Conservation (phyloP, 2,329 filamentous ascomycete genomes). For the Colletotrichum lentis region DNA sequence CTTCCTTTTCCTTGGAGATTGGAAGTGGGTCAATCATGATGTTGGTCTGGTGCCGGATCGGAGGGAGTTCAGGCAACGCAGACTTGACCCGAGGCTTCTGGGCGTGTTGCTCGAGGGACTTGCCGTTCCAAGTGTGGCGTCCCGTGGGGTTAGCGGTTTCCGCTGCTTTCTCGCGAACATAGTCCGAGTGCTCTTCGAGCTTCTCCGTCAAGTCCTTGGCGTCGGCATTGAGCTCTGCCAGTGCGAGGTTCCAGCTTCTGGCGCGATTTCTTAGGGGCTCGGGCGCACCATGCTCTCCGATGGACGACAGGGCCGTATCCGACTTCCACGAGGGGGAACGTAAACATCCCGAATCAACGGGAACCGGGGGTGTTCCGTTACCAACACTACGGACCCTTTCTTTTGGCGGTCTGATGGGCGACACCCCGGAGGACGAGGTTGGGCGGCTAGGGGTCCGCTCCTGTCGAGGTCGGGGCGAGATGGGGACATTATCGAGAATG, state of each 20-base stretch:
- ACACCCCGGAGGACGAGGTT: slow-evolving; percentile 53
- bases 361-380: slow-evolving; percentile 70
- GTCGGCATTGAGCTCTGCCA: slow-evolving; percentile 74
- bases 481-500: slow-evolving; percentile 81
- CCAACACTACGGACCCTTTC: slow-evolving; percentile 64
- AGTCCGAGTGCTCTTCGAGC: slow-evolving; percentile 77
- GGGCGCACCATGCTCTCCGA: slow-evolving; percentile 43
- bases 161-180: slow-evolving; percentile 40
- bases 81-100: slow-evolving; percentile 67
- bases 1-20: slow-evolving; percentile 86
- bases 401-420: slow-evolving; percentile 60
- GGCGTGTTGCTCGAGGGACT: slow-evolving; percentile 40
- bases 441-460: slow-evolving; percentile 64
- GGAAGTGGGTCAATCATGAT: slow-evolving; percentile 87
- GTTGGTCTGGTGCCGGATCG: slow-evolving; percentile 71
- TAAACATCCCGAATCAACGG: slow-evolving; percentile 66
- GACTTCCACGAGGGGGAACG: slow-evolving; percentile 65
- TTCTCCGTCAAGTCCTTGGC: slow-evolving; percentile 79
- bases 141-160: slow-evolving; percentile 39
- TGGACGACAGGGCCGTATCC: slow-evolving; percentile 50
- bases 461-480: slow-evolving; percentile 73
- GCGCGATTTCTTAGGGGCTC: slow-evolving; percentile 63
- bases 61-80: slow-evolving; percentile 73
- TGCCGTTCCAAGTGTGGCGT: slow-evolving; percentile 52
- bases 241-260: slow-evolving; percentile 78